Evolutionary conservation across 352 stramenopile genomes (phyloP), one percentile per base, ranked within the genome.

Genomic region (Phytophthora foliorum): DNA sequence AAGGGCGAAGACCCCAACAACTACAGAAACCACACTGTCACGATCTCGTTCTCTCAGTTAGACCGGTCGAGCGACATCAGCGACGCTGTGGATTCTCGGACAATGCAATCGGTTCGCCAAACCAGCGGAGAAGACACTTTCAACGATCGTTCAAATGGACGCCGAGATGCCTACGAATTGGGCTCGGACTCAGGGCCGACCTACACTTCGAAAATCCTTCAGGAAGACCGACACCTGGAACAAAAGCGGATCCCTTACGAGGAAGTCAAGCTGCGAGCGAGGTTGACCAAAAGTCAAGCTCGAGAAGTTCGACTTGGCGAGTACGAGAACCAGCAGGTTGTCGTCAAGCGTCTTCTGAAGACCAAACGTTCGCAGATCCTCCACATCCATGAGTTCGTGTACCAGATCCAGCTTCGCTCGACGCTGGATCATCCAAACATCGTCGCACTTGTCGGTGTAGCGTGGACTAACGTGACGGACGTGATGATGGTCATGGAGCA

Each of bases 301-400:
- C 60, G 74, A 17, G 80, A 88, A 46, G 66, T 86, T 14, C 83
- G 72, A 49, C 41, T 63, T 11, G 77, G 71, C 1, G 48, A 57
- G 25, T 83, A 75, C 49, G 49, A 62, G 24, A 58, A 64, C 41
- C 36, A 74, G 10, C 59, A 66, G 29, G 73, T 88, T 7, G 69
- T 77, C 10, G 67, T 86, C 54, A 88, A 88, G 64, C 54, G 58
- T 3, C 44, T 88, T 16, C 53, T 82, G 5, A 75, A 79, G 50
- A 44, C 58, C 39, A 78, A 80, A n/a, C 68, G 54, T 11, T 57
- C 63, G 13, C 71, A 75, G 14, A 57, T 69, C 16, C 32, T 72
- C 16, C 25, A 67, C 19, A 48, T 79, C 46, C 63, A 78, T 19
- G 64, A 69, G 14, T 84, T 88, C 41, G 49, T 79, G 31, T 70